phyloP scores from a whole-genome alignment of 2,329 filamentous ascomycete species.

The Ophiosphaerella herpotricha region DNA sequence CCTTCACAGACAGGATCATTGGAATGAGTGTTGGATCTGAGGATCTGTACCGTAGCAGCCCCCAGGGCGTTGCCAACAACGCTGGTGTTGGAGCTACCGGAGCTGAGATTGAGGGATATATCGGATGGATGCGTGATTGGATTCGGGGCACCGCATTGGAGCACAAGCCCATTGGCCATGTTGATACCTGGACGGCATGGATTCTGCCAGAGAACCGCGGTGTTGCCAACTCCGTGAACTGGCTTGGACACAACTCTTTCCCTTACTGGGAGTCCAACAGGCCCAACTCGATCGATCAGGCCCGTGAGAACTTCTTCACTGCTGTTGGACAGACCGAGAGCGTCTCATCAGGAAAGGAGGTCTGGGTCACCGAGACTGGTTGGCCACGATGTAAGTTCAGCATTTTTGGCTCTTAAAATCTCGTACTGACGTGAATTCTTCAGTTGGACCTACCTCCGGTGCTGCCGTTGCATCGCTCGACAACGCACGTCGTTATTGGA shows the following conservation, averaged over 20 bases:
- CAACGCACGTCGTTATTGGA: constrained; percentile 35
- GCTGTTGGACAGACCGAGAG: constrained; percentile 64
- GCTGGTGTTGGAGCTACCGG: constrained; percentile 67
- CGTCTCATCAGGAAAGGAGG: constrained; percentile 66
- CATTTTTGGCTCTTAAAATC: no score
- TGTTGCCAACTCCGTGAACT: constrained; percentile 72
- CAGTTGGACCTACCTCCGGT: constrained; percentile 26
- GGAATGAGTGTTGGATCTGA: constrained; percentile 86
- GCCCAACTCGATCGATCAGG: constrained; percentile 61
- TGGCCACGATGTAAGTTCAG: constrained; percentile 60
- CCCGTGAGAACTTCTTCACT: constrained; percentile 67
- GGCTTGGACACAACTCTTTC: constrained; percentile 81
- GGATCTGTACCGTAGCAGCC: constrained; percentile 66
- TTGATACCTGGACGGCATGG: constrained; percentile 79
- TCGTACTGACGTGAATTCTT: background rate
- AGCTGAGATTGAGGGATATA: constrained; percentile 67
- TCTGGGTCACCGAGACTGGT: constrained; percentile 88
- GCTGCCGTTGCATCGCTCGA: constrained; percentile 29
- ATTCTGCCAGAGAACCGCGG: constrained; percentile 71
- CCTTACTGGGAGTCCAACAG: constrained; percentile 77
- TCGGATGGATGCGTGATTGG: constrained; percentile 66
- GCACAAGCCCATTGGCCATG: constrained; percentile 71
- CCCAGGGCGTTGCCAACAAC: constrained; percentile 64
- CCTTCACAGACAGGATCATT: constrained; percentile 68
- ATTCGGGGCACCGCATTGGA: constrained; percentile 66